A percentile compares a stretch with the other conserved stretches of the same genome.
Conservation (phyloP, 2,329 filamentous ascomycete genomes). For the Paecilomyces fulvus region DNA sequence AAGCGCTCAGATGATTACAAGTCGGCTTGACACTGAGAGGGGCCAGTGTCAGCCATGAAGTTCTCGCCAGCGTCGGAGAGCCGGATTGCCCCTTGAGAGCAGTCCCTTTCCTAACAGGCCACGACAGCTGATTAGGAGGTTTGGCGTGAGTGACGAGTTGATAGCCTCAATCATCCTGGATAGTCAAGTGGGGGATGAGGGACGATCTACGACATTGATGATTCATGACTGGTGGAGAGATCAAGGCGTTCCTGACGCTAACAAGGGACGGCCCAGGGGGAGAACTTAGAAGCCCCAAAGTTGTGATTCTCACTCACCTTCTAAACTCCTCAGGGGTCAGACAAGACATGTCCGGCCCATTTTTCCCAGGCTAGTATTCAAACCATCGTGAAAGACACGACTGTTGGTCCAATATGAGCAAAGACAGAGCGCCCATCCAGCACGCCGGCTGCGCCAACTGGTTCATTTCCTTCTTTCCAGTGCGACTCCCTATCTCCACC, state of each 20-base stretch:
- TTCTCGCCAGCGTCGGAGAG: not conserved
- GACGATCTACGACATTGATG: not conserved
- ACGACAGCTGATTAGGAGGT: not conserved
- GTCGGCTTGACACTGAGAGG: not conserved
- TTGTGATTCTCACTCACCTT: not conserved
- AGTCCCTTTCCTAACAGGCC: not conserved
- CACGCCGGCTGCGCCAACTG: not conserved
- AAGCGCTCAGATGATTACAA: too few species aligned
- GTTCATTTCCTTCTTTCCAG: not conserved
- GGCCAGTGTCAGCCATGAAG: not conserved
- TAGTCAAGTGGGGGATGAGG: not conserved
- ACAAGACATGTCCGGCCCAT: not conserved
- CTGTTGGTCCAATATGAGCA: not conserved
- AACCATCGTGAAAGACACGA: not conserved
- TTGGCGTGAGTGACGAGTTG: not conserved
- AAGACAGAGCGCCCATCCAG: not conserved
- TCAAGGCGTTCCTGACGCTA: slow-evolving; percentile 21
- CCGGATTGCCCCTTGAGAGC: not conserved
- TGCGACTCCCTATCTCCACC: not conserved
- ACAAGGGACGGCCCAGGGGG: slow-evolving; percentile 2
- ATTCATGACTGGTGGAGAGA: slow-evolving; percentile 10
- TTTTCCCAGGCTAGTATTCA: not conserved
- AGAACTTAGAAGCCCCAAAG: not conserved
- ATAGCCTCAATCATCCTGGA: not conserved
- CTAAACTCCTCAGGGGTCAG: not conserved